phyloP scores from a whole-genome alignment of 257 asterid species.

The Haberlea rhodopensis region DNA sequence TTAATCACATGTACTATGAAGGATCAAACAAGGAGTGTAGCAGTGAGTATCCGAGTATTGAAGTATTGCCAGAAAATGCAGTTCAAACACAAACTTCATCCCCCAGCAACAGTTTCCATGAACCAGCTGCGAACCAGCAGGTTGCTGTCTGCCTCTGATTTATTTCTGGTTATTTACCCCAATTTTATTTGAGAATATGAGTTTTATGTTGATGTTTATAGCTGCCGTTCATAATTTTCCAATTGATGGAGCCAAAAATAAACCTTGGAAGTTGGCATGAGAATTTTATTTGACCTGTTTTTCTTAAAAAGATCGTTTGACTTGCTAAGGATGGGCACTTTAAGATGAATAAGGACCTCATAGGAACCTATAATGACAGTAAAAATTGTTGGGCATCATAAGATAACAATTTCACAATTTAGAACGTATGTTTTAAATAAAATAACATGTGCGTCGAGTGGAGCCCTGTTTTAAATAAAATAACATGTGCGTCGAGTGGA shows the following conservation, averaged over 20 bases:
- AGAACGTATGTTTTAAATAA: too few species aligned
- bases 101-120: slow-evolving; percentile 36
- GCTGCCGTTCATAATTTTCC: slow-evolving; percentile 2
- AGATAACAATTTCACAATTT: not conserved
- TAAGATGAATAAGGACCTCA: slow-evolving; percentile 25
- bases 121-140: slow-evolving; percentile 46
- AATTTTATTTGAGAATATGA: not conserved
- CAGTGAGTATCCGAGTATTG: slow-evolving; percentile 34
- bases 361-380: slow-evolving; percentile 27
- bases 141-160: slow-evolving; percentile 38
- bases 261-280: slow-evolving; percentile 10
- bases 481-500: too few species aligned
- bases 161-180: slow-evolving; percentile 24
- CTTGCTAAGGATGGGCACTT: slow-evolving; percentile 27
- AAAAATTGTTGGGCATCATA: not conserved
- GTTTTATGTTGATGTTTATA: slow-evolving; percentile 4
- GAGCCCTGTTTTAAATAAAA: too few species aligned
- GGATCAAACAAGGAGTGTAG: slow-evolving; percentile 39
- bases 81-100: slow-evolving; percentile 35
- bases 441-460: too few species aligned
- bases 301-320: slow-evolving; percentile 6
- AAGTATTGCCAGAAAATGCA: slow-evolving; percentile 38
- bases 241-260: slow-evolving; percentile 24
- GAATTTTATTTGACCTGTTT: slow-evolving; percentile 14
- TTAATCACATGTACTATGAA: slow-evolving; percentile 54